A percentile compares a stretch with the other conserved stretches of the same genome.
These are phyloP conservation scores for Verticillium nonalfalfae DNA, from an alignment of 2,329 filamentous ascomycete genomes.

Conservation along the genomic window DNA sequence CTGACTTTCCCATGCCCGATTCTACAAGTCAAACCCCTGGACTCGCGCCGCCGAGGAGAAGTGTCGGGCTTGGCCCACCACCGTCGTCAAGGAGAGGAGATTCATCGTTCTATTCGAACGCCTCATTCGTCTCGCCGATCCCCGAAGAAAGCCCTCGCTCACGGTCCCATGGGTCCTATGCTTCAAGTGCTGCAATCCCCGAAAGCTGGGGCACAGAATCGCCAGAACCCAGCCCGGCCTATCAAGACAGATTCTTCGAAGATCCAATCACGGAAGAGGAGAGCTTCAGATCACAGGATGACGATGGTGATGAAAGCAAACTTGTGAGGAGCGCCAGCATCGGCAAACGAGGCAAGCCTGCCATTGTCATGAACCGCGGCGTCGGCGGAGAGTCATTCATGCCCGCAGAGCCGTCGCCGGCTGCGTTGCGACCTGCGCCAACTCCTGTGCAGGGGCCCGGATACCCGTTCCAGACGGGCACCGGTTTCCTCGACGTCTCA, in stretches of 20 bases:
- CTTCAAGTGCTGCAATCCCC: conserved; percentile 67
- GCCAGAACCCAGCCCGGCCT: conserved; percentile 34
- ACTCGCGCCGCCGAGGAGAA: conserved; percentile 33
- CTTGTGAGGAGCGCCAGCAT: conserved; percentile 57
- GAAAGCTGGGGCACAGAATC: conserved; percentile 55
- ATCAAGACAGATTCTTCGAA: conserved; percentile 39
- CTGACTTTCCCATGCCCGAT: conserved; percentile 48
- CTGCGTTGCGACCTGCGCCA: conserved; percentile 23
- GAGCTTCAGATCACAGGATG: conserved; percentile 28
- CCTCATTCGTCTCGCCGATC: conserved; percentile 68
- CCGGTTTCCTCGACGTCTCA: conserved; percentile 38
- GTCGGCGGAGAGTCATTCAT: conserved; percentile 10
- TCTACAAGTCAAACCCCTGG: conserved; percentile 13
- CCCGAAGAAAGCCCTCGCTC: conserved; percentile 61
- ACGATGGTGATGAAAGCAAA: conserved; percentile 47
- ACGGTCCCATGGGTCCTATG: conserved; percentile 57
- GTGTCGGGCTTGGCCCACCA: conserved; percentile 51
- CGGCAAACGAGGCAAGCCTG: conserved; percentile 53
- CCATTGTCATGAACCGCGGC: conserved; percentile 40
- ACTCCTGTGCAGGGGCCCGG: conserved; percentile 23
- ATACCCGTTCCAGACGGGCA: conserved; percentile 34
- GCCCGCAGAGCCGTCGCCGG: background rate
- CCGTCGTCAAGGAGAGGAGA: conserved; percentile 53
- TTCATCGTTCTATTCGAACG: conserved; percentile 59
- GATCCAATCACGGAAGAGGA: conserved; percentile 39